These are phyloP conservation scores for Achaetomiella virescens DNA, from an alignment of 495 filamentous ascomycete genomes.

Conservation along the genomic window DNA sequence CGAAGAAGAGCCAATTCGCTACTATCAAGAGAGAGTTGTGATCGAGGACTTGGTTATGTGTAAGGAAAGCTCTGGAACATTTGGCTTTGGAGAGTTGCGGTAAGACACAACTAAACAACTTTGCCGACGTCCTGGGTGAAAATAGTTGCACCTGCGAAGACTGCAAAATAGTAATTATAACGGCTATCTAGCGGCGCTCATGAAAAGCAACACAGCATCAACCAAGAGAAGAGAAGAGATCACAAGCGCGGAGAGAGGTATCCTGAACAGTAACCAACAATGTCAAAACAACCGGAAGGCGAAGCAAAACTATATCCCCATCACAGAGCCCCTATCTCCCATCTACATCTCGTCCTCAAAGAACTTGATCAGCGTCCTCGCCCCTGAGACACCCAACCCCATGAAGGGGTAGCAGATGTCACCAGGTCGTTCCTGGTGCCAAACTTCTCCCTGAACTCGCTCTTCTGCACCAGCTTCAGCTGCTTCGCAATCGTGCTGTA, in stretches of 20 bases:
- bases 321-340: not conserved
- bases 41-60: no score
- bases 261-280: not conserved
- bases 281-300: not conserved
- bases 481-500: constrained; percentile 73
- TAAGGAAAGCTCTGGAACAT: no score
- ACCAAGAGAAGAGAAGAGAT: not conserved
- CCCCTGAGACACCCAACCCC: constrained; percentile 68
- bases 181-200: no score
- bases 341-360: constrained; percentile 62
- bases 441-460: constrained; percentile 81
- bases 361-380: constrained; percentile 71
- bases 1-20: constrained; percentile 34
- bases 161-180: no score
- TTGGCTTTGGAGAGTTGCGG: no score
- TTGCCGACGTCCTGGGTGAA: no score
- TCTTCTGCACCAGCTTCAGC: constrained; percentile 73
- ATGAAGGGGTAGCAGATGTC: constrained; percentile 74
- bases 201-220: not conserved
- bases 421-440: constrained; percentile 69
- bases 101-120: no score
- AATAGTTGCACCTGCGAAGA: no score
- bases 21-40: not conserved
- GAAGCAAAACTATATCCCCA: not conserved
- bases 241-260: not conserved